A percentile compares a stretch with the other conserved stretches of the same genome.
Evolutionary conservation across 257 asterid genomes (phyloP).

Genomic region (Solanum bulbocastanum): DNA sequence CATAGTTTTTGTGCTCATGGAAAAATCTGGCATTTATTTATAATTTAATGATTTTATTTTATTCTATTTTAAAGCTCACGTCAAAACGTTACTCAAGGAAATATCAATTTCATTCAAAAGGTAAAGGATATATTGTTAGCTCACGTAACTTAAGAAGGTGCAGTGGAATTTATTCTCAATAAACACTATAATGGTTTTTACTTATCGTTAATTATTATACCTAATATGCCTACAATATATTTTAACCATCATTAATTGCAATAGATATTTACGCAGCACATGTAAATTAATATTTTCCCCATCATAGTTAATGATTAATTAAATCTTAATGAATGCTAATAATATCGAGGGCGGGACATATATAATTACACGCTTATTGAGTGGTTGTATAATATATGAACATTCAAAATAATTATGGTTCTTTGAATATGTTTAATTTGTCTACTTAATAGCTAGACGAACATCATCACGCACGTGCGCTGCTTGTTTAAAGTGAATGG

Average conservation of each 20-base stretch:
- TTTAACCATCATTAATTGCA: neutral
- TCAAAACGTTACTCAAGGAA: too few relatives aligned
- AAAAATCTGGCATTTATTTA: too few relatives aligned
- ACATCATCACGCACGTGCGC: neutral
- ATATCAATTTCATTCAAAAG: too few relatives aligned
- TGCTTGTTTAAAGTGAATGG: neutral
- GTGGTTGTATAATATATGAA: neutral
- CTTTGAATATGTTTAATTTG: neutral
- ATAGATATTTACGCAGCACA: neutral
- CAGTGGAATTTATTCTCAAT: neutral
- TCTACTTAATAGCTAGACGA: neutral
- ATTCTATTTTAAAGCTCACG: too few relatives aligned
- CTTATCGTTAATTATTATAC: too few relatives aligned
- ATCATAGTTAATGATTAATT: neutral
- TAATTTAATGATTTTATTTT: too few relatives aligned
- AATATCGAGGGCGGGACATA: neutral
- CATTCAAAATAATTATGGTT: neutral
- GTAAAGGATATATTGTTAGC: neutral
- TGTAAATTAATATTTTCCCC: neutral
- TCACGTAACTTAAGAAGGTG: too few relatives aligned
- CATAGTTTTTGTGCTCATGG: neutral
- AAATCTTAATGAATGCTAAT: neutral
- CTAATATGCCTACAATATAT: neutral
- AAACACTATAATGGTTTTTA: neutral
- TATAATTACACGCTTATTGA: neutral